Percentiles rank a stretch among this genome's conserved stretches.
These are phyloP conservation scores for Pistacia integerrima DNA, from an alignment of 345 rosid genomes.

Conservation along the genomic window DNA sequence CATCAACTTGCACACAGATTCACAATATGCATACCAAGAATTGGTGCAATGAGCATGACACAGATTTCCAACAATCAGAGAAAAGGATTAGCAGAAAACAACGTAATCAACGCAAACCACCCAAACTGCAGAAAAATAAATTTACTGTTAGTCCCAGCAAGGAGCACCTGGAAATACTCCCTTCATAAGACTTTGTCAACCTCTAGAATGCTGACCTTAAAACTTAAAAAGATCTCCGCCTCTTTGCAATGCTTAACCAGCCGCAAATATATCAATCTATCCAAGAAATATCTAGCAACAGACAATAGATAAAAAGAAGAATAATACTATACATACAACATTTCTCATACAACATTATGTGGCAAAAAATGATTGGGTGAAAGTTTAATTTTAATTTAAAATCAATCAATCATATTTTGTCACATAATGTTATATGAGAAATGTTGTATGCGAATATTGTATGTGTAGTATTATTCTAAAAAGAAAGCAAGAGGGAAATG, in stretches of 20 bases:
- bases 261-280: not conserved
- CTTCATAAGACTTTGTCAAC: not conserved
- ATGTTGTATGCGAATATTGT: too few species aligned
- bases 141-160: not conserved
- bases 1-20: not conserved
- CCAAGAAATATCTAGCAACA: not conserved
- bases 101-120: not conserved
- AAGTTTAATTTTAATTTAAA: too few species aligned
- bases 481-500: conserved; percentile 2
- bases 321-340: too few species aligned
- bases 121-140: not conserved
- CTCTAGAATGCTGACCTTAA: not conserved
- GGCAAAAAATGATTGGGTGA: too few species aligned
- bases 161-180: not conserved
- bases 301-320: not conserved
- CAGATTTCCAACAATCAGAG: not conserved
- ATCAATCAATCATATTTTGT: too few species aligned
- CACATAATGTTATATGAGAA: too few species aligned
- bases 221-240: too few species aligned
- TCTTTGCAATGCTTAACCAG: not conserved
- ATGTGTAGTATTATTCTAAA: not conserved
- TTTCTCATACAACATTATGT: too few species aligned
- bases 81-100: not conserved
- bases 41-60: not conserved
- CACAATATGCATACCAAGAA: not conserved